Conservation (phyloP, 805 yeast species). For the Lachancea lanzarotensis region DNA sequence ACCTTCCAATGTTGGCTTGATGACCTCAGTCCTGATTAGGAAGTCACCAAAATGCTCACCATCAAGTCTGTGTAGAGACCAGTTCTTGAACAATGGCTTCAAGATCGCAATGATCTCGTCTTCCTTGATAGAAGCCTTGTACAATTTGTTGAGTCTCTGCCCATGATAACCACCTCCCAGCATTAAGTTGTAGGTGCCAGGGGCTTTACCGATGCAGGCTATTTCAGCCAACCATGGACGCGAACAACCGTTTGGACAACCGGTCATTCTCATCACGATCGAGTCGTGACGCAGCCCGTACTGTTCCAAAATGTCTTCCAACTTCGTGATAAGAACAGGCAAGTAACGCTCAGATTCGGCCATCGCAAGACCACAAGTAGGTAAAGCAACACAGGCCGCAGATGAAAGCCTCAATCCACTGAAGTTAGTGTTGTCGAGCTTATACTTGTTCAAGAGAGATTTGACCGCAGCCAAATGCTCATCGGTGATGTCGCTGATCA, state of each 20-base stretch:
- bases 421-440: conserved; percentile 75
- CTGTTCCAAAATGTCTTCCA: conserved; percentile 85
- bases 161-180: conserved; percentile 96
- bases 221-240: conserved; percentile 98
- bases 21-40: conserved; percentile 78
- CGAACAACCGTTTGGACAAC: conserved; percentile 98
- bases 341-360: conserved; percentile 91
- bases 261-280: conserved; percentile 96
- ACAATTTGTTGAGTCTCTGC: conserved; percentile 84
- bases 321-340: conserved; percentile 72
- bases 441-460: conserved; percentile 58
- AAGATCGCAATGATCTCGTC: conserved; percentile 73
- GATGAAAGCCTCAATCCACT: conserved; percentile 84
- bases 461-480: conserved; percentile 59
- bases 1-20: conserved; percentile 84
- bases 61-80: conserved; percentile 86
- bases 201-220: conserved; percentile 92
- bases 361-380: conserved; percentile 98
- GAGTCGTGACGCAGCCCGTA: conserved; percentile 91
- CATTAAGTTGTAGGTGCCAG: conserved; percentile 87
- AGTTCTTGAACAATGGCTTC: conserved; percentile 83
- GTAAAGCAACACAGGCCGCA: conserved; percentile 96
- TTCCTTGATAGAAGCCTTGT: conserved; percentile 81
- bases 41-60: conserved; percentile 96
- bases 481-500: conserved; percentile 67